Conservation (phyloP, 2,329 filamentous ascomycete genomes). For the Xylaria sp. region DNA sequence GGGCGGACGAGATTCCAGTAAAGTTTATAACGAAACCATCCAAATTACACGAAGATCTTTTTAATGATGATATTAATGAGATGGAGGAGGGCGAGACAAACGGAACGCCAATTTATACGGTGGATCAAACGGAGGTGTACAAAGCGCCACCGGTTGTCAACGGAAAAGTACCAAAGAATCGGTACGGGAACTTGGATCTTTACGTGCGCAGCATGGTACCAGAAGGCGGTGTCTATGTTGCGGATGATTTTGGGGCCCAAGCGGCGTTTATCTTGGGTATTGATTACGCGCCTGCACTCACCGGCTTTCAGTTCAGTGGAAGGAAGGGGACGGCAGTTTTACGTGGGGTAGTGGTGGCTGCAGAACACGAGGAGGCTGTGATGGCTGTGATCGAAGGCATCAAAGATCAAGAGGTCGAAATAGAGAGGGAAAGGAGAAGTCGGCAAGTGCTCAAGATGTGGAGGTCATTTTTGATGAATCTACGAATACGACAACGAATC, state of each 20-base stretch:
- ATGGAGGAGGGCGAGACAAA: conserved; percentile 56
- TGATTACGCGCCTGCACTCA: conserved; percentile 90
- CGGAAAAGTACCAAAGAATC: conserved; percentile 86
- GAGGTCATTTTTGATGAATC: conserved; percentile 79
- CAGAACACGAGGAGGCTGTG: conserved; percentile 77
- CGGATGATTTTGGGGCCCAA: conserved; percentile 66
- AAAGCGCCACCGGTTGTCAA: conserved; percentile 77
- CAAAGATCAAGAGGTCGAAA: conserved; percentile 70
- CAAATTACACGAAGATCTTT: conserved; percentile 49
- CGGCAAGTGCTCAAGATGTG: conserved; percentile 73
- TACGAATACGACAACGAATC: conserved; percentile 80
- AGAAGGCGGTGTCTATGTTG: conserved; percentile 78
- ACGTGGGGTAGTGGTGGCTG: conserved; percentile 79
- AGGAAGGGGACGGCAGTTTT: conserved; percentile 86
- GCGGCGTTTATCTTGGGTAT: conserved; percentile 81
- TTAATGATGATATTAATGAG: conserved; percentile 52
- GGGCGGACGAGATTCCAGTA: conserved; percentile 79
- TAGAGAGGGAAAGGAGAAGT: conserved; percentile 71
- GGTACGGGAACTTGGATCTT: conserved; percentile 92
- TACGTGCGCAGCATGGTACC: conserved; percentile 95
- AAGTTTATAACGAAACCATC: conserved; percentile 73
- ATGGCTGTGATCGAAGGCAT: conserved; percentile 74
- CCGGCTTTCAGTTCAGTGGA: conserved; percentile 88
- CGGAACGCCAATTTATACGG: conserved; percentile 67
- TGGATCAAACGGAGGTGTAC: conserved; percentile 77